These are phyloP conservation scores for Fusarium newnesense DNA, from an alignment of 2,329 filamentous ascomycete genomes.

Conservation along the genomic window DNA sequence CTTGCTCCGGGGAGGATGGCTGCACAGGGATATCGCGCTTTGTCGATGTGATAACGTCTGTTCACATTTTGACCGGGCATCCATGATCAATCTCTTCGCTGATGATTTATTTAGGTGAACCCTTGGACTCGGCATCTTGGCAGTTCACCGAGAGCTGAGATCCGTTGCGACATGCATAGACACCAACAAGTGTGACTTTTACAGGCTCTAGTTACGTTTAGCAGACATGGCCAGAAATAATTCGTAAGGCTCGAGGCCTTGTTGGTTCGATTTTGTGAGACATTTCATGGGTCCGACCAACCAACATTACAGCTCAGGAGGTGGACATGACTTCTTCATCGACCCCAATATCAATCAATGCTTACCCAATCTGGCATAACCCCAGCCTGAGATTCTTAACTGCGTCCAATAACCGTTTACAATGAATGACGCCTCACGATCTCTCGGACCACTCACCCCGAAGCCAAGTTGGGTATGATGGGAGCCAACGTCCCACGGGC, in stretches of 20 bases:
- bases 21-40: slow-evolving; percentile 32
- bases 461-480: slow-evolving; percentile 20
- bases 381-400: slow-evolving; percentile 19
- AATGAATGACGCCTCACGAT: slow-evolving; percentile 12
- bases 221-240: slow-evolving; percentile 6
- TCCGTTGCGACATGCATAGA: slow-evolving; percentile 18
- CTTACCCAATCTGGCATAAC: not conserved
- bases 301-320: not conserved
- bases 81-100: slow-evolving; percentile 34
- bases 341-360: slow-evolving; percentile 1
- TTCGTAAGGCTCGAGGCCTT: slow-evolving; percentile 35
- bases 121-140: slow-evolving; percentile 29
- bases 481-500: slow-evolving; percentile 30
- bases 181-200: slow-evolving; percentile 13
- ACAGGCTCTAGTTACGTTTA: not conserved
- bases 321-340: slow-evolving; percentile 13
- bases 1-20: slow-evolving; percentile 15
- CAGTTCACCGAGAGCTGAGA: slow-evolving; percentile 13
- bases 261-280: slow-evolving; percentile 36
- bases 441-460: slow-evolving; percentile 27
- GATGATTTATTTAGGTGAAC: slow-evolving; percentile 29
- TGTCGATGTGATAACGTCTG: slow-evolving; percentile 32
- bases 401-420: slow-evolving; percentile 14
- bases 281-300: slow-evolving; percentile 16
- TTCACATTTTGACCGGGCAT: slow-evolving; percentile 26